Evolutionary conservation across 495 filamentous ascomycete species (phyloP), one percentile per base, ranked within the genome.

Genomic region (Xylaria intraflava): DNA sequence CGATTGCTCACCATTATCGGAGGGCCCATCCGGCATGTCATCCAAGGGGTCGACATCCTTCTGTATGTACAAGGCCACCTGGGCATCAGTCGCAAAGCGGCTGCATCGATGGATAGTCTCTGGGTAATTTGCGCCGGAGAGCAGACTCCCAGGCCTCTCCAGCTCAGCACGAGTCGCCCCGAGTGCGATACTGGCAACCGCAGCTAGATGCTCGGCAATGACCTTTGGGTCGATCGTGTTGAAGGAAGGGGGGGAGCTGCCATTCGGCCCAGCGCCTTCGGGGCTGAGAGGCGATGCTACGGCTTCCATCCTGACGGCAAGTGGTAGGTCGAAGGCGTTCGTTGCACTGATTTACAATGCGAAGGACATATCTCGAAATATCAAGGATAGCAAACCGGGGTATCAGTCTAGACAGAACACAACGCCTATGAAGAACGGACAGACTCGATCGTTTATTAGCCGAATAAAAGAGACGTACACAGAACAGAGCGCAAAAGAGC

Each of bases 61-160:
- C 62, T 89, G 86, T 53, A 94, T 86, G 70, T 96, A 97, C 45
- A 99, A 72, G 23, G 85, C 89, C 35, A 85, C 80, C 73, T 95
- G 89, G 43, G 87, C 73, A 69, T 96, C 93, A 24, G 84, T 81
- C 44, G 90, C 89, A 68, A 95, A 99, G 61, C 92, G 83, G 56
- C 82, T 84, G 70, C 92, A 96, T 71, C 90, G 79, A 62, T 89
- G 84, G 23, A 90, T 71, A 0, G 93, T 97, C 49, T 97, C 91
- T 31, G 74, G 69, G 59, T 85, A 79, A 49, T 75, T 80, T 7
- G 73, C 65, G 54, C 81, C 75, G 16, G 89, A 92, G 43, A 99
- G 79, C 65, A 97, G 76, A 68, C 89, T 96, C 41, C 88, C 90
- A 39, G 79, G 72, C 20, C 77, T 73, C 67, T 94, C 84, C 53